Evolutionary conservation across 2,329 filamentous ascomycete genomes (phyloP).

Genomic region (Pestalotiopsis sp.): DNA sequence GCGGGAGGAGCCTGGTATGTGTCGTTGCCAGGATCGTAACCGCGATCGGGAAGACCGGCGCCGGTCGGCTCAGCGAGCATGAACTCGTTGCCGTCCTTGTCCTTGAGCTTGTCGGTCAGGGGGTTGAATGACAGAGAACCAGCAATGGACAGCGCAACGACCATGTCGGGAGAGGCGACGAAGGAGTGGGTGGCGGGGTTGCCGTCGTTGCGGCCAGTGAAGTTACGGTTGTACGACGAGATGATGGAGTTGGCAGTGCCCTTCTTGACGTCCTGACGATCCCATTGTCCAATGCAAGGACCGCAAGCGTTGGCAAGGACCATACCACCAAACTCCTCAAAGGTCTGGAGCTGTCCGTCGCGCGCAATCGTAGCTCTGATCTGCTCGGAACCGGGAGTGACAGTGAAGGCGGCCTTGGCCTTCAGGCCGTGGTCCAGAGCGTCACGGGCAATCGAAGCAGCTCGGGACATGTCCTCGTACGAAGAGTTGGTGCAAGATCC

Average conservation of each 20-base stretch:
- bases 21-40: slow-evolving; percentile 88
- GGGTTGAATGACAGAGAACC: slow-evolving; percentile 93
- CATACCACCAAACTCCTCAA: slow-evolving; percentile 94
- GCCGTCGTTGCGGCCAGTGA: slow-evolving; percentile 95
- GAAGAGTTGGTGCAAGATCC: slow-evolving; percentile 96
- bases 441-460: slow-evolving; percentile 86
- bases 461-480: slow-evolving; percentile 89
- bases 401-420: slow-evolving; percentile 88
- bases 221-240: slow-evolving; percentile 99
- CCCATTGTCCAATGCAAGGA: slow-evolving; percentile 94
- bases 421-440: slow-evolving; percentile 91
- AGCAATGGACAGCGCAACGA: slow-evolving; percentile 82
- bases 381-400: slow-evolving; percentile 96
- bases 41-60: slow-evolving; percentile 73
- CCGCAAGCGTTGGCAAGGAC: slow-evolving; percentile 95
- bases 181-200: slow-evolving; percentile 95
- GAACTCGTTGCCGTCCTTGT: slow-evolving; percentile 96
- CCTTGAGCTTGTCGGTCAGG: slow-evolving; percentile 86
- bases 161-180: slow-evolving; percentile 86
- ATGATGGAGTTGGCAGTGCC: slow-evolving; percentile 94
- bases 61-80: slow-evolving; percentile 78
- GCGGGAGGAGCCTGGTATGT: slow-evolving; percentile 94
- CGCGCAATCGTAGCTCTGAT: slow-evolving; percentile 90
- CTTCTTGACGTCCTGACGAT: slow-evolving; percentile 91
- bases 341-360: slow-evolving; percentile 88